Conservation (phyloP, 2,329 filamentous ascomycete species). For the Diaporthe sp. region DNA sequence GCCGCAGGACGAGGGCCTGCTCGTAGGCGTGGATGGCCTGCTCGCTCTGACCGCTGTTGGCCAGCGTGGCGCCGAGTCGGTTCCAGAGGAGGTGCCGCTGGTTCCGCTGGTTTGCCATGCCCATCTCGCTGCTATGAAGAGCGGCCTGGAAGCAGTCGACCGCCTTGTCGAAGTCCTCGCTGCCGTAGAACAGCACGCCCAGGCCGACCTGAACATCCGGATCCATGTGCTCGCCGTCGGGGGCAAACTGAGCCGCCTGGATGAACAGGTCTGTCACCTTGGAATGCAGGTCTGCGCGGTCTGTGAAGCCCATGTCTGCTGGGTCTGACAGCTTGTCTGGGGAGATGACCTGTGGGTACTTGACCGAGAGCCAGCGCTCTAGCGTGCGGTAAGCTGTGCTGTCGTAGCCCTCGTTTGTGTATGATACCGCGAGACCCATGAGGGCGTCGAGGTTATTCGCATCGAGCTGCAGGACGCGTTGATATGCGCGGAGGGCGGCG, state of each 20-base stretch:
- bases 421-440: conserved; percentile 96
- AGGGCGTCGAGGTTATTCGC: conserved; percentile 88
- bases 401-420: conserved; percentile 99
- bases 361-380: conserved; percentile 95
- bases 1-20: conserved; percentile 87
- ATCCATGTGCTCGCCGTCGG: conserved; percentile 95
- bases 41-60: conserved; percentile 92
- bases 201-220: conserved; percentile 98
- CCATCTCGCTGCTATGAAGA: conserved; percentile 85
- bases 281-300: conserved; percentile 89
- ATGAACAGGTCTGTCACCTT: conserved; percentile 94
- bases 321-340: conserved; percentile 79
- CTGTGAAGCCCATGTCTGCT: conserved; percentile 93
- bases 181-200: conserved; percentile 96
- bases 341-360: conserved; percentile 87
- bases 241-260: conserved; percentile 89
- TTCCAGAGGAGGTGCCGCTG: conserved; percentile 98
- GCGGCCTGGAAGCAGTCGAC: conserved; percentile 98
- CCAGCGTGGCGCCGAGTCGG: conserved; percentile 92
- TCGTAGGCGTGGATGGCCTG: conserved; percentile 98
- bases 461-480: conserved; percentile 90
- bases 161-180: conserved; percentile 97
- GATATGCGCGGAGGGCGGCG: conserved; percentile 92
- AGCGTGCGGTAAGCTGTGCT: conserved; percentile 95
- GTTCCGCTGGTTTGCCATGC: conserved; percentile 84